Evolutionary conservation across 805 yeast genomes (phyloP).

Genomic region (Wickerhamomyces subpelliculosus): DNA sequence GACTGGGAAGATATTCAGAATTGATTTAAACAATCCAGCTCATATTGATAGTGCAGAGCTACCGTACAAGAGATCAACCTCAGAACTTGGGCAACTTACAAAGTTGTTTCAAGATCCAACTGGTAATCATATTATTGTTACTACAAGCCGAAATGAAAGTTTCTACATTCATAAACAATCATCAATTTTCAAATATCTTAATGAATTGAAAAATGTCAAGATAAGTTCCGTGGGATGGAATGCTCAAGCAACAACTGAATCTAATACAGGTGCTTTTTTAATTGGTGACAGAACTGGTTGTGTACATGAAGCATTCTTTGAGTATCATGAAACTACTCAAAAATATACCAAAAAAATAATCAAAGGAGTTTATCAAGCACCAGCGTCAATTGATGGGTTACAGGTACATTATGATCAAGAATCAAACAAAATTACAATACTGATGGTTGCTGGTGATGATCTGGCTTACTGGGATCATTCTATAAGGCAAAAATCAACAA

Average conservation of each 20-base stretch:
- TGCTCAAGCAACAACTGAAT: slow-evolving; percentile 26
- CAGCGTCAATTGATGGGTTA: slow-evolving; percentile 22
- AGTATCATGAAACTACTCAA: slow-evolving; percentile 28
- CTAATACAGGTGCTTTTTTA: slow-evolving; percentile 39
- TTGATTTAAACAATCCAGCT: slow-evolving; percentile 61
- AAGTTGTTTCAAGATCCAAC: slow-evolving; percentile 41
- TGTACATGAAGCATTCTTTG: slow-evolving; percentile 40
- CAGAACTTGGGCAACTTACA: slow-evolving; percentile 24
- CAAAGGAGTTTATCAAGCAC: slow-evolving; percentile 26
- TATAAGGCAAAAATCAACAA: slow-evolving; percentile 13
- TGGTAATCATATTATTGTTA: slow-evolving; percentile 45
- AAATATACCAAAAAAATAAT: slow-evolving; percentile 38
- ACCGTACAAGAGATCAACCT: slow-evolving; percentile 21
- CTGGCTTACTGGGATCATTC: slow-evolving; percentile 21
- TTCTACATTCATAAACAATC: slow-evolving; percentile 39
- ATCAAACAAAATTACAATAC: slow-evolving; percentile 7
- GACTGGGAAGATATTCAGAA: slow-evolving; percentile 50
- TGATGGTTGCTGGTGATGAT: slow-evolving; percentile 24
- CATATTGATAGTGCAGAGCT: slow-evolving; percentile 38
- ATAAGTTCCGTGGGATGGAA: slow-evolving; percentile 37
- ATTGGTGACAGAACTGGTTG: slow-evolving; percentile 43
- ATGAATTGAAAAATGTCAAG: slow-evolving; percentile 39
- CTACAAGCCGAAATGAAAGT: slow-evolving; percentile 39
- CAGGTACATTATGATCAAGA: slow-evolving; percentile 8
- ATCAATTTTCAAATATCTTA: slow-evolving; percentile 33